phyloP scores from a whole-genome alignment of 2,329 filamentous ascomycete species.

The Alternaria gansuensis region DNA sequence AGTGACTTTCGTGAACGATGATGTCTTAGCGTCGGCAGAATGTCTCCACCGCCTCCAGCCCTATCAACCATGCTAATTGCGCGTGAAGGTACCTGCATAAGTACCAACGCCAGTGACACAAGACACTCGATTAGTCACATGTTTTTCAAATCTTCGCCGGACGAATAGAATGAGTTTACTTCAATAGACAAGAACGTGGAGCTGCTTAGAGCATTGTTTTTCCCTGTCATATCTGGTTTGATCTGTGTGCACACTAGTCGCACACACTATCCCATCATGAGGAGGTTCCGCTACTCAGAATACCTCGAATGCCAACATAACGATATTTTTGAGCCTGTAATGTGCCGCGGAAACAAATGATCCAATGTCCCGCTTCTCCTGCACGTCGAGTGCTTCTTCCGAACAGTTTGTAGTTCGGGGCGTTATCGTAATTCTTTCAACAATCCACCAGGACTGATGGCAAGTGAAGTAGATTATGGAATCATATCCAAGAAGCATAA shows the following conservation, averaged over 20 bases:
- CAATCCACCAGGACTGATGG: not conserved
- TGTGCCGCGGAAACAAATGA: not conserved
- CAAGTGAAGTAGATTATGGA: not conserved
- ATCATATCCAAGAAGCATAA: not conserved
- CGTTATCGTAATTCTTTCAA: not conserved
- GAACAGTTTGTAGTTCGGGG: constrained; percentile 1
- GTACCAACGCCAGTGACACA: not conserved
- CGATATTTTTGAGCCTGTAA: not conserved
- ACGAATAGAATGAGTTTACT: not conserved
- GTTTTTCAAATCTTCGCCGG: not conserved
- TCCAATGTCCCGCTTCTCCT: constrained; percentile 1
- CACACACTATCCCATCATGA: constrained; percentile 4
- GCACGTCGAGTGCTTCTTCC: constrained; percentile 1
- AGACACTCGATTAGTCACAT: not conserved
- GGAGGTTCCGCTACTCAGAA: not conserved
- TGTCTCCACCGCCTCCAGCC: constrained; percentile 46
- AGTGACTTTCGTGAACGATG: constrained; percentile 17
- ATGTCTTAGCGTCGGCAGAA: constrained; percentile 35
- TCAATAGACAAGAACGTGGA: not conserved
- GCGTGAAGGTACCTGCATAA: constrained; percentile 19
- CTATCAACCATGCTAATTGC: constrained; percentile 22
- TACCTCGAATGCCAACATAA: not conserved
- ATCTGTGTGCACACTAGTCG: not conserved
- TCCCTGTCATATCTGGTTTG: constrained; percentile 5
- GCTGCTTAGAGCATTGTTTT: not conserved